Base-by-base conservation (phyloP, 2,329 filamentous ascomycete genomes). In the Scedosporium minutisporum region DNA sequence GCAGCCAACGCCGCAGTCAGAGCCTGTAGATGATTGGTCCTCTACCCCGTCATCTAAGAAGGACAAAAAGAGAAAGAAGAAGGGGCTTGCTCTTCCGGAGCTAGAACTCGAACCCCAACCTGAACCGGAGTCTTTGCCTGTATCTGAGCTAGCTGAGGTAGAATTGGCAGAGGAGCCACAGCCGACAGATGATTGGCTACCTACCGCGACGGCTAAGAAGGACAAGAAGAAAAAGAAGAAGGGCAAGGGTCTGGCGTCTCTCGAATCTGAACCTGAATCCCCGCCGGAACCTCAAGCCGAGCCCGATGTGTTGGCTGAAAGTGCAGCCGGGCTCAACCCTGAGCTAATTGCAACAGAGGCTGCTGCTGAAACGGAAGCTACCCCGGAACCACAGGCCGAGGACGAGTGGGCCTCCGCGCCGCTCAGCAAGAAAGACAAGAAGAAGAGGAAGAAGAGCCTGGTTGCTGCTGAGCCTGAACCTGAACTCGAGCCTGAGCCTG, bases 61-160 rank as follows among this genome's bases (percentile, higher is more conserved):
- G 53, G 48, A 38, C 48, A 57, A 55, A 12, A 60, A 60, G 58
- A 60, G 6, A 42, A 60, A 59, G 38, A 59, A 59, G 58, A 48
- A 46, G 21, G 18, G 51, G 6, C 6, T 33, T n/a, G 53, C 53
- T 18, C 41, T 41, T n/a, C 21, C 41, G 10, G 60, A 9, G 6
- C 25, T 5, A 9, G 53, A 44, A 14, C 9, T 18, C 51, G 53
- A 57, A 14, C 9, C 38, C 33, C 2, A 53, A 53, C 12, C 48
- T 10, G 51, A 57, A 23, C 51, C 51, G 23, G 51, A 14, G 12
- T 18, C 23, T n/a, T 12, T 14, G 58, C 38, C 57, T 10, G 57
- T 48, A 7, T 38, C 57, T 3, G 57, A 58, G 14, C n/a, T 23
- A 58, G 29, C 16, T 58, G 29, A 25, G 4, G 33, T 16, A 18